A percentile compares a stretch with the other conserved stretches of the same genome.
These are phyloP conservation scores for Alternaria gaisen DNA, from an alignment of 2,329 filamentous ascomycete genomes.

Conservation along the genomic window DNA sequence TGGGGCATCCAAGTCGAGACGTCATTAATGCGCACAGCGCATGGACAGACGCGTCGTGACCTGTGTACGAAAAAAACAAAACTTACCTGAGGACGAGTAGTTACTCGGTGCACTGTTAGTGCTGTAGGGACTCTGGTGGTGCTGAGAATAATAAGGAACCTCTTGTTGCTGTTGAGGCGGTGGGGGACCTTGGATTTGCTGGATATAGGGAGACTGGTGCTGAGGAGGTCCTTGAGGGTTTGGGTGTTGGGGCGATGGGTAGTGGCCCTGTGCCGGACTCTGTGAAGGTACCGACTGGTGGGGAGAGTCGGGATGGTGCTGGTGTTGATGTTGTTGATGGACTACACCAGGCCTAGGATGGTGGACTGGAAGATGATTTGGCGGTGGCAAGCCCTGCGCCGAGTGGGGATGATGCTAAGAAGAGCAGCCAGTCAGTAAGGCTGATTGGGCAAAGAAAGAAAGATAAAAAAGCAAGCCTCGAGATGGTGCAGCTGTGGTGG, in stretches of 20 bases:
- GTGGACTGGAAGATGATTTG: conserved; percentile 66
- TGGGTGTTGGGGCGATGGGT: conserved; percentile 73
- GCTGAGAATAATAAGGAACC: conserved; percentile 76
- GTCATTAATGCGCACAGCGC: conserved; percentile 20
- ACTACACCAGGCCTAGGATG: conserved; percentile 77
- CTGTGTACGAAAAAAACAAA: conserved; percentile 14
- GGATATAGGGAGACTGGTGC: conserved; percentile 70
- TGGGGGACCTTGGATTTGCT: conserved; percentile 68
- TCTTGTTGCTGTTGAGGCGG: conserved; percentile 72
- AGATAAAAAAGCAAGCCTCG: conserved; percentile 22
- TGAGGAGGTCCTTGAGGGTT: conserved; percentile 63
- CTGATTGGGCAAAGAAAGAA: conserved; percentile 28
- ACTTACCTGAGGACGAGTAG: conserved; percentile 75
- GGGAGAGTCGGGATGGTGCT: conserved; percentile 68
- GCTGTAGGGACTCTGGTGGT: conserved; percentile 86
- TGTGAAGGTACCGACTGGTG: conserved; percentile 68
- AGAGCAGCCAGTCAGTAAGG: conserved; percentile 42
- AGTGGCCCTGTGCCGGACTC: conserved; percentile 65
- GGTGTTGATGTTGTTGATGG: conserved; percentile 55
- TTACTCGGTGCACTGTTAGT: conserved; percentile 81
- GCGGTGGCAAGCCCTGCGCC: conserved; percentile 74
- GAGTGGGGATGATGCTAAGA: conserved; percentile 78
- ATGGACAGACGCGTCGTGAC: conserved; percentile 16
- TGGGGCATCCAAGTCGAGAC: conserved; percentile 17
- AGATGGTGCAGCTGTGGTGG: conserved; percentile 1